phyloP scores from a whole-genome alignment of 306 rosid species.

The Acacia confusa region DNA sequence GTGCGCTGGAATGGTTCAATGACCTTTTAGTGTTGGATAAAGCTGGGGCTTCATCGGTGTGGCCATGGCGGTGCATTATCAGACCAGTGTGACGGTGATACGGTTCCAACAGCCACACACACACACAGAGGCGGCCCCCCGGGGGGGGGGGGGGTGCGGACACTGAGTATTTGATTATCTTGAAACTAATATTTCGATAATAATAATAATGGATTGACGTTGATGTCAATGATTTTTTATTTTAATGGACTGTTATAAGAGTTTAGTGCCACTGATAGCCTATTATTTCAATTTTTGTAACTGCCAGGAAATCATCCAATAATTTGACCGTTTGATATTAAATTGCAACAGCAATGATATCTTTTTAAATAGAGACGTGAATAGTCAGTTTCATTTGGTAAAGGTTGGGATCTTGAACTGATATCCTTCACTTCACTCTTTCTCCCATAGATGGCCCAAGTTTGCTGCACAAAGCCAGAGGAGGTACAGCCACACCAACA shows the following conservation, averaged over 20 bases:
- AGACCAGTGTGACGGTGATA: background rate
- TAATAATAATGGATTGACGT: background rate
- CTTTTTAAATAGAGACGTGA: background rate
- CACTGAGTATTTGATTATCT: background rate
- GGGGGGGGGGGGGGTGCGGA: too few relatives aligned
- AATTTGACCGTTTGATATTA: conserved; percentile 8
- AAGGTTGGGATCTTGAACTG: background rate
- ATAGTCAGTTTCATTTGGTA: background rate
- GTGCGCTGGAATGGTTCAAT: background rate
- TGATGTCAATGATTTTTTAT: background rate
- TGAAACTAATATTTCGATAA: background rate
- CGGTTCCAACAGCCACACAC: too few relatives aligned
- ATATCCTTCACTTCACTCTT: background rate
- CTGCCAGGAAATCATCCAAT: conserved; percentile 3
- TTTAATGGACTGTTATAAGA: background rate
- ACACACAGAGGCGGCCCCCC: too few relatives aligned
- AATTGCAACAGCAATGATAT: background rate
- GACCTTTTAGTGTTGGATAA: background rate
- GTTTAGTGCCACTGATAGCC: background rate
- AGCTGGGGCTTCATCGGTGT: background rate
- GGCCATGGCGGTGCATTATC: background rate
- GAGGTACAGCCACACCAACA: conserved; percentile 22
- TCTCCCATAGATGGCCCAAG: conserved; percentile 32
- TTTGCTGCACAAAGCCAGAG: conserved; percentile 4
- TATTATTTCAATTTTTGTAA: background rate